Percentiles rank a stretch among this genome's conserved stretches.
Evolutionary conservation across 1,284 basidiomycete species (phyloP).

Genomic region (Peniophora sp.): DNA sequence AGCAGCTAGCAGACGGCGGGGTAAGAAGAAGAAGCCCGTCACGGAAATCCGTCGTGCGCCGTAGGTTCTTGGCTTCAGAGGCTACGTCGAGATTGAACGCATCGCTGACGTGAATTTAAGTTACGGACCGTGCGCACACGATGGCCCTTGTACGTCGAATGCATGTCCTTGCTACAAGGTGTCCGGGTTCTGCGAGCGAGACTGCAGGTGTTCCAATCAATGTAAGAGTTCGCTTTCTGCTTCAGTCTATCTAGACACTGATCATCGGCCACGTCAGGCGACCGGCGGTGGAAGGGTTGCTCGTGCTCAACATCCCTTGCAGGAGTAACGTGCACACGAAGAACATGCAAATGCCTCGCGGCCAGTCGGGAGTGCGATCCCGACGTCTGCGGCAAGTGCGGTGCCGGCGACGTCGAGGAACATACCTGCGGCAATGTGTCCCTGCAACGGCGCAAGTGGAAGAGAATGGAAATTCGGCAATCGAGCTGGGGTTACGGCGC

Average conservation of each 20-base stretch:
- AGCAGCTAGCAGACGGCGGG: no score
- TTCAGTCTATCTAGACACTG: neutral
- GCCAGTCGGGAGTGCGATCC: slow-evolving; percentile 43
- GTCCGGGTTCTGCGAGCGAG: slow-evolving; percentile 28
- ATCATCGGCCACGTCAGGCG: slow-evolving; percentile 19
- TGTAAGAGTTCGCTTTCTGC: slow-evolving; percentile 24
- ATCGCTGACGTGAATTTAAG: slow-evolving; percentile 1
- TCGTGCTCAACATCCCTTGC: slow-evolving; percentile 23
- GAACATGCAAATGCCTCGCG: slow-evolving; percentile 34
- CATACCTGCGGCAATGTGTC: slow-evolving; percentile 31
- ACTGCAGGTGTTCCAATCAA: slow-evolving; percentile 27
- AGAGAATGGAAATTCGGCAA: slow-evolving; percentile 33
- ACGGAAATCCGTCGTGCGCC: no score
- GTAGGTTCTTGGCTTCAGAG: no score
- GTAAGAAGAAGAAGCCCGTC: no score
- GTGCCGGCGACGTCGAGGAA: slow-evolving; percentile 15
- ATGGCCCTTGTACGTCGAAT: slow-evolving; percentile 29
- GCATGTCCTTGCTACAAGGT: slow-evolving; percentile 32
- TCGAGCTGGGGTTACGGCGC: slow-evolving; percentile 44
- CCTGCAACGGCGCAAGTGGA: slow-evolving; percentile 32
- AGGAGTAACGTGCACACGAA: neutral
- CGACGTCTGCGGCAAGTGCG: slow-evolving; percentile 31
- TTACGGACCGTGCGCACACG: slow-evolving; percentile 32
- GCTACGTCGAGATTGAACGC: no score
- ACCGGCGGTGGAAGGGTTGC: slow-evolving; percentile 37